Evolutionary conservation across 192 early-diverging fungal genomes (phyloP).

Genomic region (Gryganskiella cystojenkinii): DNA sequence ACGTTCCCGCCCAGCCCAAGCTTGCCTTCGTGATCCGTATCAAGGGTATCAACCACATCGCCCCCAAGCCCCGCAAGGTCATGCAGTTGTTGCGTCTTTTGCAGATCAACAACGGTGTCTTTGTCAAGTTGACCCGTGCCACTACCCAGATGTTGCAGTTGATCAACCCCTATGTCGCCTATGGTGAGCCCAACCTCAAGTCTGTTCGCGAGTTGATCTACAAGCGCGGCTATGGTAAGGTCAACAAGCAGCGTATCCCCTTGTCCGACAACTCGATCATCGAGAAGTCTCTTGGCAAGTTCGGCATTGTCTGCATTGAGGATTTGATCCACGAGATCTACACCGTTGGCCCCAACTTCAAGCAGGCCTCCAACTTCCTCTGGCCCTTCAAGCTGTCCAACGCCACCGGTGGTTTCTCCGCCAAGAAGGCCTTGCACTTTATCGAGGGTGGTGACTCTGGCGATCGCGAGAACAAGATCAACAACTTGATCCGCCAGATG

Average conservation of each 20-base stretch:
- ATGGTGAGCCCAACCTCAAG: conserved; percentile 97
- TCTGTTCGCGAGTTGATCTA: conserved; percentile 98
- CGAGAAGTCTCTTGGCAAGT: conserved; percentile 91
- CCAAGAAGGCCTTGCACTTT: conserved; percentile 96
- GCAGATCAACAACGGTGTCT: conserved; percentile 99
- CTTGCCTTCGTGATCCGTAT: conserved; percentile 98
- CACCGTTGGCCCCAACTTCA: conserved; percentile 98
- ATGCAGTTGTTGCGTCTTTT: conserved; percentile 98
- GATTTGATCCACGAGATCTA: conserved; percentile 98
- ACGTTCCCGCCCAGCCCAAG: conserved; percentile 96
- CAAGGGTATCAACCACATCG: conserved; percentile 99
- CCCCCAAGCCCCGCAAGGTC: conserved; percentile 99
- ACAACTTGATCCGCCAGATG: conserved; percentile 96
- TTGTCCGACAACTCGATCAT: conserved; percentile 97
- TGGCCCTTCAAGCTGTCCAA: conserved; percentile 99
- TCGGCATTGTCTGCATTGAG: conserved; percentile 97
- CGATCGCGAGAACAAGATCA: conserved; percentile 97
- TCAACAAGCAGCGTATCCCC: conserved; percentile 96
- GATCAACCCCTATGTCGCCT: conserved; percentile 95
- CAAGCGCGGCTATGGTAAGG: conserved; percentile 99
- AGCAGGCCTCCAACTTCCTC: conserved; percentile 97
- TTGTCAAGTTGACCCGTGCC: conserved; percentile 95
- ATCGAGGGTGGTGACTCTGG: conserved; percentile 98
- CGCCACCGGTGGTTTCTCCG: conserved; percentile 95
- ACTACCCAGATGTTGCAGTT: conserved; percentile 98